Conservation (phyloP, 2,329 filamentous ascomycete species). For the Aspergillus candidus region DNA sequence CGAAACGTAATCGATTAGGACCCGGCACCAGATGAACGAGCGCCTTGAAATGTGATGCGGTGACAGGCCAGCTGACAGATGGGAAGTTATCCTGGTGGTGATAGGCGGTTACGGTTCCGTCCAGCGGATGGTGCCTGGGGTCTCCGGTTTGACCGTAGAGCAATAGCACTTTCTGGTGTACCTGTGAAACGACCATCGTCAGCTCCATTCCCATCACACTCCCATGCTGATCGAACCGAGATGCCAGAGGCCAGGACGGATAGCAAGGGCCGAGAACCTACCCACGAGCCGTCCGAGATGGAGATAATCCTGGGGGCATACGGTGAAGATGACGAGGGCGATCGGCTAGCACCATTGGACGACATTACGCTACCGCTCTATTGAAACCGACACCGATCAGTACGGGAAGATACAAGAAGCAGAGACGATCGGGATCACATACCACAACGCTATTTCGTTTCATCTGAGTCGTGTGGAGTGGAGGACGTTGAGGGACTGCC, state of each 20-base stretch:
- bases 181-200: slow-evolving; percentile 46
- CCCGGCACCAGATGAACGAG: slow-evolving; percentile 86
- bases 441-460: slow-evolving; percentile 41
- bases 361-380: slow-evolving; percentile 33
- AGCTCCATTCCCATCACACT: slow-evolving; percentile 2
- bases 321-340: slow-evolving; percentile 60
- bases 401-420: background rate
- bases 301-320: slow-evolving; percentile 77
- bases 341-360: slow-evolving; percentile 39
- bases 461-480: slow-evolving; percentile 33
- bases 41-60: slow-evolving; percentile 84
- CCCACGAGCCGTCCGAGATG: slow-evolving; percentile 76
- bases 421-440: slow-evolving; percentile 16
- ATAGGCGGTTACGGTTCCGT: slow-evolving; percentile 72
- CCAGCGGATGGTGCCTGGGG: slow-evolving; percentile 58
- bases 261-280: slow-evolving; percentile 41
- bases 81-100: slow-evolving; percentile 84
- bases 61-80: slow-evolving; percentile 77
- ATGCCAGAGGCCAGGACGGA: background rate
- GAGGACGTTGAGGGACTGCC: slow-evolving; percentile 44
- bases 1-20: slow-evolving; percentile 79
- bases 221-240: background rate
- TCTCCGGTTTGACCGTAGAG: slow-evolving; percentile 79
- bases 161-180: slow-evolving; percentile 83
- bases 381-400: slow-evolving; percentile 4